A percentile compares a stretch with the other conserved stretches of the same genome.
phyloP scores from a whole-genome alignment of 495 filamentous ascomycete genomes.

The Tetracladium setigerum region DNA sequence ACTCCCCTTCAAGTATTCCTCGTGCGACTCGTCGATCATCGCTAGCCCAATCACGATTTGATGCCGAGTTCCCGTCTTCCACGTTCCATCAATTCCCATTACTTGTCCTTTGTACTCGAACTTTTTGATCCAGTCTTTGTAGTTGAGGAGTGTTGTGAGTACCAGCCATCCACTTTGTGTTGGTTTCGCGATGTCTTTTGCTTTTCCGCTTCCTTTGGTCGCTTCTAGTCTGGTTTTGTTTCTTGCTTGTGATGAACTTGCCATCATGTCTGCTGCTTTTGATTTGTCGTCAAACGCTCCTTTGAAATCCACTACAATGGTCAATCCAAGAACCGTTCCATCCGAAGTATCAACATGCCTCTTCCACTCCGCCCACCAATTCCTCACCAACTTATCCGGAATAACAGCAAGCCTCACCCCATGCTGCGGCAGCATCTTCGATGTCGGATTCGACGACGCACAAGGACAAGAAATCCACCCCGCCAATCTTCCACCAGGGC shows the following conservation, averaged over 20 bases:
- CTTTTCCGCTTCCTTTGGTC: not conserved
- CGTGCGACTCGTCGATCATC: conserved; percentile 12
- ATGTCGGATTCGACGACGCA: conserved; percentile 2
- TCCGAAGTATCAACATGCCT: not conserved
- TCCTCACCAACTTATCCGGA: not conserved
- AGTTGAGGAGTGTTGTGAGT: not conserved
- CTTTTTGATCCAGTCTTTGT: conserved; percentile 3
- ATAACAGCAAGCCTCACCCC: conserved; percentile 7
- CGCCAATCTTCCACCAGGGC: not conserved
- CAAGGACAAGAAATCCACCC: conserved; percentile 14
- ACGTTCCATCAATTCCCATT: not conserved
- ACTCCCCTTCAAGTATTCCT: conserved; percentile 1
- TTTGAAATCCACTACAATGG: not conserved
- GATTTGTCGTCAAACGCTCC: no score
- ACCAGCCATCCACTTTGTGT: conserved; percentile 4
- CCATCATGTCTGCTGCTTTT: no score
- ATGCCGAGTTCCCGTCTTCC: not conserved
- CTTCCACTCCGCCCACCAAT: not conserved
- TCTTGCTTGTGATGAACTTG: no score
- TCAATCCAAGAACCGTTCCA: not conserved
- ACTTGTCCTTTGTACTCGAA: conserved; percentile 1
- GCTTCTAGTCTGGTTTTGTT: not conserved
- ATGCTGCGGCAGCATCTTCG: not conserved
- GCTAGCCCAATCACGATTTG: conserved; percentile 12
- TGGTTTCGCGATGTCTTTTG: not conserved